Evolutionary conservation across 352 stramenopile species (phyloP), one percentile per base, ranked within the genome.

Genomic region (Phytopythium aichiense): DNA sequence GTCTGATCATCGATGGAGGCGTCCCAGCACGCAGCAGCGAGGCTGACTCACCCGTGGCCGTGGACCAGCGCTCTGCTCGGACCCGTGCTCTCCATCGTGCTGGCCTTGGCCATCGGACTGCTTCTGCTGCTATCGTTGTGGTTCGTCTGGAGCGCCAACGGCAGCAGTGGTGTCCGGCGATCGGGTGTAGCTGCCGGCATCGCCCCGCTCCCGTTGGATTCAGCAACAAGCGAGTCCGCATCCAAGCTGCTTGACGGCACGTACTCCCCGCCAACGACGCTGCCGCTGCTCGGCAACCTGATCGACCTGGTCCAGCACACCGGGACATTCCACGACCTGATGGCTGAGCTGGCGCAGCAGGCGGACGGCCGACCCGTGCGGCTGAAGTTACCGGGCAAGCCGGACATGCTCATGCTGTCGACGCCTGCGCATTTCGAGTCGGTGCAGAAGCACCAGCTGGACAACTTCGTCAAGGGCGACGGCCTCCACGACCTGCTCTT

Each of bases 381-480:
- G 11, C 46, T 69, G 25, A 35, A 23, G 12, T 20, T 69, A 12
- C 40, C 67, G 0, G 67, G 67, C 4, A 66, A 61, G 56, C 60
- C 66, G 11, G 56, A 69, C 35, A 13, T 67, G 45, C 40, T 73
- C 33, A 56, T 65, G 49, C 55, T 55, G 18, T 65, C 62, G 18
- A 69, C 28, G 40, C 67, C 63, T 13, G 60, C 64, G 12, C 55
- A 68, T 30, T 76, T 79, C 40, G 72, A 86, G 45, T 64, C 81
- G 25, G 65, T 86, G 22, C 55, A 80, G 37, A 79, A 78, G 62
- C 63, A 38, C 8, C 72, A 88, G 42, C 89, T 90, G 35, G 67
- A 82, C 33, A 78, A 68, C 46, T 93, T 91, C 55, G 67, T 72
- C 42, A 93, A 93, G 59, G 83, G 83, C n/a, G 28, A 60, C 4